Evolutionary conservation across 176 grass and related monocot species (phyloP).

Genomic region (Raddia guianensis): DNA sequence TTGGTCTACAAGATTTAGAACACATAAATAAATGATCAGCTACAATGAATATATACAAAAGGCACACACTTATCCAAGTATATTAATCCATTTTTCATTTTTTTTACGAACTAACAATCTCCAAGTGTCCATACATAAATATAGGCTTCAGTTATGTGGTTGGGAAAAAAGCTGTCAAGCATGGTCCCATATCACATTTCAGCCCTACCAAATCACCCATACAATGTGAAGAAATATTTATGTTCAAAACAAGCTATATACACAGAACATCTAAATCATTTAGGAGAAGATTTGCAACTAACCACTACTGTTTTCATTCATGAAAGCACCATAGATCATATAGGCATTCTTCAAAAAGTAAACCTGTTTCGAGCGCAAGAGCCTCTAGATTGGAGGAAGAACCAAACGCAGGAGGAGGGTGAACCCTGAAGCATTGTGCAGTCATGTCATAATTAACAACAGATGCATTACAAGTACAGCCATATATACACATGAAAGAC

Average conservation of each 20-base stretch:
- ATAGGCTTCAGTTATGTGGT: background rate
- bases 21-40: conserved; percentile 5
- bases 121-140: background rate
- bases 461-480: background rate
- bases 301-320: background rate
- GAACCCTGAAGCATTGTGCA: conserved; percentile 43
- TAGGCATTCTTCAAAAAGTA: background rate
- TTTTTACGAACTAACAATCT: background rate
- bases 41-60: background rate
- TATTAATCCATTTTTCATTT: background rate
- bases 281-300: background rate
- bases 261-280: background rate
- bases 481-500: background rate
- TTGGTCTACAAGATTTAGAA: conserved; percentile 65
- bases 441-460: background rate
- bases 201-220: too few species aligned
- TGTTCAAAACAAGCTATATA: background rate
- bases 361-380: conserved; percentile 47
- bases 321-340: background rate
- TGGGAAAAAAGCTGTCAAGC: background rate
- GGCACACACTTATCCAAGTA: background rate
- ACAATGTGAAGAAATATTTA: background rate
- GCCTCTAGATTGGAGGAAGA: conserved; percentile 70
- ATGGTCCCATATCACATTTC: background rate
- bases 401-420: conserved; percentile 68